Evolutionary conservation across 768 basidiomycete species (phyloP).

Genomic region (Russula sp.): DNA sequence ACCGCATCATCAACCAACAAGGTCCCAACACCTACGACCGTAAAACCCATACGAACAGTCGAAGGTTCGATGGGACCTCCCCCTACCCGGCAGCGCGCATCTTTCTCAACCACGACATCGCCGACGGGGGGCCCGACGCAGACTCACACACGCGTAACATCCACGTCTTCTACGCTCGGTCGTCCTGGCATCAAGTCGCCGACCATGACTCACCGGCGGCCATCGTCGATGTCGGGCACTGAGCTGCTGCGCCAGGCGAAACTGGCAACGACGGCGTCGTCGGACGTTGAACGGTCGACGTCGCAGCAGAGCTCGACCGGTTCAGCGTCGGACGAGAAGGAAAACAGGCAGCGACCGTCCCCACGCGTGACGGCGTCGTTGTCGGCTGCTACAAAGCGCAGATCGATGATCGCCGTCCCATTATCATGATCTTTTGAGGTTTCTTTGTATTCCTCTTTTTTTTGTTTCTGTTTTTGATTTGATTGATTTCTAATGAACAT

Average conservation of each 20-base stretch:
- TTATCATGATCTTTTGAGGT: constrained; percentile 12
- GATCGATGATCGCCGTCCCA: constrained; percentile 23
- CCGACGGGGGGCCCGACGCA: constrained; percentile 5
- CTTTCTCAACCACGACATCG: constrained; percentile 23
- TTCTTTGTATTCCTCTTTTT: neutral
- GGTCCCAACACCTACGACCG: constrained; percentile 21
- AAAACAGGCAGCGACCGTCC: constrained; percentile 21
- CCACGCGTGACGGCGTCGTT: neutral
- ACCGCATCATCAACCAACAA: constrained; percentile 5
- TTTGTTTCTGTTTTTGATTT: neutral
- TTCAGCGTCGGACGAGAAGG: constrained; percentile 23
- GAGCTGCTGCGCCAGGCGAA: constrained; percentile 25
- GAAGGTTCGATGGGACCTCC: constrained; percentile 28
- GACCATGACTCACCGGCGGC: constrained; percentile 12
- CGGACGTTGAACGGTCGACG: constrained; percentile 20
- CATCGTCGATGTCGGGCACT: constrained; percentile 26
- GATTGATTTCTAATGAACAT: too few relatives aligned
- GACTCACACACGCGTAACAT: constrained; percentile 14
- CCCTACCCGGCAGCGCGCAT: constrained; percentile 18
- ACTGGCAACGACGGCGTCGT: constrained; percentile 6
- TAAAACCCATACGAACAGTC: constrained; percentile 17
- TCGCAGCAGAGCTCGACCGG: constrained; percentile 6
- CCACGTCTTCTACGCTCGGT: constrained; percentile 20
- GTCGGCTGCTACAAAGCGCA: constrained; percentile 23
- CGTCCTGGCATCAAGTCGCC: constrained; percentile 25